Conservation (phyloP, 371 early-diverging fungal species). For the Batrachochytrium dendrobatidis region DNA sequence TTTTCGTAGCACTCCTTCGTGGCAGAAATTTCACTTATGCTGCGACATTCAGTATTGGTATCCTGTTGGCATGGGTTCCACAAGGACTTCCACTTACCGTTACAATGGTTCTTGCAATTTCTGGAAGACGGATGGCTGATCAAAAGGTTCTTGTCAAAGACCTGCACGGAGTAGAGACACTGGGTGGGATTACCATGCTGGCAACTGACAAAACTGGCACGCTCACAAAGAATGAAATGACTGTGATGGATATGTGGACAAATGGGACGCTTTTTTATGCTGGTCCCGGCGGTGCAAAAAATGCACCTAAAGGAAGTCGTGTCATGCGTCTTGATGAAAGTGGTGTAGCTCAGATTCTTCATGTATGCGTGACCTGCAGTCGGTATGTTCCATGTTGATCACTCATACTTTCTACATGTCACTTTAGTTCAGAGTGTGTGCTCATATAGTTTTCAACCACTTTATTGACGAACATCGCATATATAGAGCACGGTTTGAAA, state of each 20-base stretch:
- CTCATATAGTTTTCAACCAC: neutral
- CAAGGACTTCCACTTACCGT: conserved; percentile 45
- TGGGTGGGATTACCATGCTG: conserved; percentile 47
- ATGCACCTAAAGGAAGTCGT: conserved; percentile 19
- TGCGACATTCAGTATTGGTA: conserved; percentile 39
- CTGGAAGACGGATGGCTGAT: conserved; percentile 41
- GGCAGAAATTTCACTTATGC: conserved; percentile 31
- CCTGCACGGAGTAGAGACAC: conserved; percentile 47
- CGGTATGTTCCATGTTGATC: conserved; percentile 18
- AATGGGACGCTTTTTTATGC: conserved; percentile 22
- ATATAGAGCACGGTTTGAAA: conserved; percentile 47
- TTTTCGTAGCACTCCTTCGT: conserved; percentile 29
- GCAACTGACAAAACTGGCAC: conserved; percentile 55
- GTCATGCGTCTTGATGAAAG: conserved; percentile 25
- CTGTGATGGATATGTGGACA: conserved; percentile 36
- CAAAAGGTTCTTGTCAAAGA: conserved; percentile 46
- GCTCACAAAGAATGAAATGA: conserved; percentile 43
- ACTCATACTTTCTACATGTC: neutral
- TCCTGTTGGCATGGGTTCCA: conserved; percentile 46
- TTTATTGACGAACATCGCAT: neutral
- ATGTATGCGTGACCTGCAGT: conserved; percentile 39
- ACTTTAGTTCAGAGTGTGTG: neutral
- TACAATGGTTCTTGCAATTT: conserved; percentile 42
- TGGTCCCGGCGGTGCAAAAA: conserved; percentile 16
- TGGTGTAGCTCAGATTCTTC: conserved; percentile 38